Base-by-base conservation (phyloP, 257 asterid genomes). In the Fraxinus anomala region DNA sequence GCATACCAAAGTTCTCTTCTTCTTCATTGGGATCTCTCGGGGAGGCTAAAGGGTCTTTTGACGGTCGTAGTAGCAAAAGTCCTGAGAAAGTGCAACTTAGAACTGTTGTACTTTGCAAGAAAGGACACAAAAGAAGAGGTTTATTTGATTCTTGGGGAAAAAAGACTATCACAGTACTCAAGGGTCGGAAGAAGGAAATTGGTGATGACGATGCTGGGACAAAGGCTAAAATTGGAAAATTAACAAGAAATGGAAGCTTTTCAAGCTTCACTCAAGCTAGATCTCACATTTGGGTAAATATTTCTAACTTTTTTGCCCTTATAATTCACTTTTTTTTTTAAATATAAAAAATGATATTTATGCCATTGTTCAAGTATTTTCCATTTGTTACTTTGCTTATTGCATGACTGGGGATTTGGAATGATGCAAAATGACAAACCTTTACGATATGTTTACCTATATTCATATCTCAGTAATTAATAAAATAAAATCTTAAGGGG, bases 281-380 rank as follows among this genome's bases (percentile, higher is more conserved):
- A 73, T n/a, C 96, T 80, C 95, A 83, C 70, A 73, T 89, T 33
- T 88, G 94, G 98, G 98, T 93, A 83, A 79, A 76, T 80, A 56
- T 21, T 63, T 69, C 70, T 17, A 21, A 61, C 44, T 23, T 47
- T 79, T 26, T 28, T 68, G 69, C 31, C 9, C 30, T 70, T 17
- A 19, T 12, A 36, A n/a, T 40, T 70, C 28, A 0, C 36, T 19
- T 34, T 34, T 34, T 47, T 3, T 8, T 39, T 7, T 37, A 6
- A 6, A 6, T 6, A 37, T 39, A 10, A 11, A 40, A 40, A 40
- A 4, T 40, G 14, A 40, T 33, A 33, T 33, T 40, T 40, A 40
- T 12, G 21, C 76, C 26, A 21, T 8, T 75, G n/a, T 14, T 17
- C 11, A 42, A 42, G 44, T 39, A 9, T 23, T 6, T 72, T 47